A percentile compares a stretch with the other conserved stretches of the same genome.
phyloP scores from a whole-genome alignment of 1,284 basidiomycete species.

The Vanrija humicola region DNA sequence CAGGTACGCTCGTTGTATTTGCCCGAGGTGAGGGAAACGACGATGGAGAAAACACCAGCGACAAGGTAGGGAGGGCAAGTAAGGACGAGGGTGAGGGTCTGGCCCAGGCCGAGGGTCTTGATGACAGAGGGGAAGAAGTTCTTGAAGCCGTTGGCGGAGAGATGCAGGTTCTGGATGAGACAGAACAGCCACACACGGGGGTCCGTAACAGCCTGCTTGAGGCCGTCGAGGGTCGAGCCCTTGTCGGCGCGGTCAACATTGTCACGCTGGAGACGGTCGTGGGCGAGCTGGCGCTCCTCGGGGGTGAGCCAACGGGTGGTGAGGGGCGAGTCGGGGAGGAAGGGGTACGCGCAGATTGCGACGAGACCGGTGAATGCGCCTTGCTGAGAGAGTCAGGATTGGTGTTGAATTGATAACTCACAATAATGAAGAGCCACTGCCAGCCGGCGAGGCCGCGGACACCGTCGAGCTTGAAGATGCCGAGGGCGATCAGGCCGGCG shows the following conservation, averaged over 20 bases:
- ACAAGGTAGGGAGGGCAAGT: constrained; percentile 44
- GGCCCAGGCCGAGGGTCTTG: constrained; percentile 35
- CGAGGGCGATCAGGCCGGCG: constrained; percentile 21
- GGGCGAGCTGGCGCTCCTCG: constrained; percentile 16
- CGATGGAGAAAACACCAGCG: constrained; percentile 23
- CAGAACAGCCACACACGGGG: constrained; percentile 30
- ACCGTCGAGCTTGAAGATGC: constrained; percentile 18
- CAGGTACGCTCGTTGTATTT: constrained; percentile 24
- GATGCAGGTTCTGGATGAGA: constrained; percentile 28
- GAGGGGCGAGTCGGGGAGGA: constrained; percentile 17
- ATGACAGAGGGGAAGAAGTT: constrained; percentile 36
- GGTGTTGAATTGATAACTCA: neutral
- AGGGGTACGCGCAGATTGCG: constrained; percentile 9
- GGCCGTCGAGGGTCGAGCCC: constrained; percentile 25
- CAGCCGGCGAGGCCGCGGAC: constrained; percentile 18
- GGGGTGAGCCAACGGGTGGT: constrained; percentile 15
- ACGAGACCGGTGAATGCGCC: constrained; percentile 15
- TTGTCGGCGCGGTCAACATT: constrained; percentile 26
- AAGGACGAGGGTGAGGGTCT: constrained; percentile 42
- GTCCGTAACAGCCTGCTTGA: constrained; percentile 34
- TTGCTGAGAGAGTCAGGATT: constrained; percentile 1
- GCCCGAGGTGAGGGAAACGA: constrained; percentile 26
- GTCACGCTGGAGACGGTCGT: constrained; percentile 22
- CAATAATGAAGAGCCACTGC: constrained; percentile 26
- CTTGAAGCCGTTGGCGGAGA: constrained; percentile 30